Conservation (phyloP, 2,329 filamentous ascomycete species). For the Penicillium olsonii region DNA sequence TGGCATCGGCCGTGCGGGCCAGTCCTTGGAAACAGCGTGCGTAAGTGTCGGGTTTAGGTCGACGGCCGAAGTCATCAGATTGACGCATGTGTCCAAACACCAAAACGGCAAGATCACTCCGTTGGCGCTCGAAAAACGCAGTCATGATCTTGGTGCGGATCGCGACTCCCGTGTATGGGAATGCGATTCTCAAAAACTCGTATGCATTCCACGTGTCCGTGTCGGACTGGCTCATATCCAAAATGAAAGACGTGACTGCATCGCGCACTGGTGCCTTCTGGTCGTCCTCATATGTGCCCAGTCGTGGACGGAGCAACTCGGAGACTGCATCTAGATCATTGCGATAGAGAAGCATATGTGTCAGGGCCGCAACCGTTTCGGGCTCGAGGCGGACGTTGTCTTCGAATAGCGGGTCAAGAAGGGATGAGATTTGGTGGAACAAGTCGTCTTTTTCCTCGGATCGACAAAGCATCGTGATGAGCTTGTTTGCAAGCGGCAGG, state of each 20-base stretch:
- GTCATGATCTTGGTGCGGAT: slow-evolving; percentile 75
- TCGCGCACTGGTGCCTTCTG: slow-evolving; percentile 69
- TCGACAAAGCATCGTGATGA: slow-evolving; percentile 68
- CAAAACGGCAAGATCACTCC: slow-evolving; percentile 80
- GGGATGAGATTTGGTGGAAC: slow-evolving; percentile 70
- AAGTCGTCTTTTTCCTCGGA: slow-evolving; percentile 56
- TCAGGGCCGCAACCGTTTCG: slow-evolving; percentile 72
- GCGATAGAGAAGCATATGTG: slow-evolving; percentile 70
- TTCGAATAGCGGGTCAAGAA: slow-evolving; percentile 72
- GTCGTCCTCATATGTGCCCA: slow-evolving; percentile 42
- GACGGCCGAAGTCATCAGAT: slow-evolving; percentile 62
- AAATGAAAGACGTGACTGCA: slow-evolving; percentile 67
- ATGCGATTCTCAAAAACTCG: slow-evolving; percentile 58
- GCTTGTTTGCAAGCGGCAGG: slow-evolving; percentile 66
- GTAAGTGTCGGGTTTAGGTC: slow-evolving; percentile 75
- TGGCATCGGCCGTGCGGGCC: slow-evolving; percentile 59
- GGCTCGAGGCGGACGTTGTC: slow-evolving; percentile 69
- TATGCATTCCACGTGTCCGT: slow-evolving; percentile 64
- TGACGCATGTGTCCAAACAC: slow-evolving; percentile 95
- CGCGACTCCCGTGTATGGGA: slow-evolving; percentile 63
- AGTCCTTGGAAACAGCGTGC: slow-evolving; percentile 75
- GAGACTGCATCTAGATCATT: slow-evolving; percentile 78
- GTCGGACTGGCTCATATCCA: slow-evolving; percentile 62
- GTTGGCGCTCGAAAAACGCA: slow-evolving; percentile 73
- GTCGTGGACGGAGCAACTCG: slow-evolving; percentile 74